Base-by-base conservation (phyloP, 192 early-diverging fungal genomes). In the Rhizophagus sp. region DNA sequence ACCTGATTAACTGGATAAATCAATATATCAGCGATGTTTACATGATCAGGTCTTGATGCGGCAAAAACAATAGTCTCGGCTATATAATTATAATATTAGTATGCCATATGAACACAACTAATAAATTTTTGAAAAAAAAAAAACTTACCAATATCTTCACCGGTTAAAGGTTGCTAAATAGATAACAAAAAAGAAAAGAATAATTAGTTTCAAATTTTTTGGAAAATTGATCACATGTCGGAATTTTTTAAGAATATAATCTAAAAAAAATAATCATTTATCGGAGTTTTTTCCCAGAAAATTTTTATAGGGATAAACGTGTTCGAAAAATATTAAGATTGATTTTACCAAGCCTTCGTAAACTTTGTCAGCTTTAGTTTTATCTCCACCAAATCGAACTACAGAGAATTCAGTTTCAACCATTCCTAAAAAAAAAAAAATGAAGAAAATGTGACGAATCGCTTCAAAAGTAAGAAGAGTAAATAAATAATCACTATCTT, bases 351-450 rank as follows among this genome's bases (percentile, higher is more conserved):
- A 76, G 0, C 96, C 95, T 63, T 90, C 88, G 84, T 97, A 97
- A 27, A 97, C 95, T 22, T 84, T 74, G 30, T 88, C 88, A 0
- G 94, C 94, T 78, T 84, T 92, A 5, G 61, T 65, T 72, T 88
- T 86, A 41, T 96, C 94, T 0, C 93, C 91, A 34, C 80, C 39
- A 84, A 92, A 96, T 13, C 97, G 87, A 8, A 98, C 89, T 19
- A 93, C 85, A 19, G 91, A 93, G 89, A 97, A 98, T 82, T 98
- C 96, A 0, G 96, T 98, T 84, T 98, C 92, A 7, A 96, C 96
- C 89, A 92, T 88, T 3, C 83, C 83, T 84, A 34, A 12, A 62
- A 76, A 3, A 19, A 27, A 13, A 77, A 49, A n/a, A 19, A 12
- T n/a, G 17, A 30, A 30, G 30, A 30, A 30, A 1, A 30, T 30